These are phyloP conservation scores for Lactarius hengduanensis DNA, from an alignment of 768 basidiomycete species.

Conservation along the genomic window DNA sequence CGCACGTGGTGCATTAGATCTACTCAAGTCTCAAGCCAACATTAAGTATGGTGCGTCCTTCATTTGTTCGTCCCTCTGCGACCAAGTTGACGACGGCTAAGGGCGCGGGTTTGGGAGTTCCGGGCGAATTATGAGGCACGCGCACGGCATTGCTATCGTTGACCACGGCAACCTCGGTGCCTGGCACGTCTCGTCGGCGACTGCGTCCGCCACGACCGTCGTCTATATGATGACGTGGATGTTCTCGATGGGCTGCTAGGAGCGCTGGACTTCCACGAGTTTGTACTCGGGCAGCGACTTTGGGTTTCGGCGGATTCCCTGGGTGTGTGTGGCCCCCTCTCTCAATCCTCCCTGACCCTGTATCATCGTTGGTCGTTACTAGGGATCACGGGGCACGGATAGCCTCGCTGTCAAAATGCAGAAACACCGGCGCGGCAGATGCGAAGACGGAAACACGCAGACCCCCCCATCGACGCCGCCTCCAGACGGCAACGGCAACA, in stretches of 20 bases:
- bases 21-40: not conserved
- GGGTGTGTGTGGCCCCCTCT: not conserved
- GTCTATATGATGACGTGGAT: not conserved
- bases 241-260: not conserved
- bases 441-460: not conserved
- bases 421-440: not conserved
- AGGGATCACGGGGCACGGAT: not conserved
- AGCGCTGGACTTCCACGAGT: not conserved
- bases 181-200: too few relatives aligned
- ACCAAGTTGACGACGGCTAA: not conserved
- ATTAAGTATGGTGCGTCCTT: not conserved
- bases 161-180: not conserved
- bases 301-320: not conserved
- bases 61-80: not conserved
- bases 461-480: conserved; percentile 29
- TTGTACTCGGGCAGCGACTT: not conserved
- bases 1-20: not conserved
- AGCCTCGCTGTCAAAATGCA: not conserved
- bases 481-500: not conserved
- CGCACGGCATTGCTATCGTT: not conserved
- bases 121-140: not conserved
- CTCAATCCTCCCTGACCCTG: not conserved
- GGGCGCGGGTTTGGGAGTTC: not conserved
- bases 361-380: not conserved
- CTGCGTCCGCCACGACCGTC: too few relatives aligned